Evolutionary conservation across 164 flowering plant species (phyloP).

Genomic region (Vitis cinerea): DNA sequence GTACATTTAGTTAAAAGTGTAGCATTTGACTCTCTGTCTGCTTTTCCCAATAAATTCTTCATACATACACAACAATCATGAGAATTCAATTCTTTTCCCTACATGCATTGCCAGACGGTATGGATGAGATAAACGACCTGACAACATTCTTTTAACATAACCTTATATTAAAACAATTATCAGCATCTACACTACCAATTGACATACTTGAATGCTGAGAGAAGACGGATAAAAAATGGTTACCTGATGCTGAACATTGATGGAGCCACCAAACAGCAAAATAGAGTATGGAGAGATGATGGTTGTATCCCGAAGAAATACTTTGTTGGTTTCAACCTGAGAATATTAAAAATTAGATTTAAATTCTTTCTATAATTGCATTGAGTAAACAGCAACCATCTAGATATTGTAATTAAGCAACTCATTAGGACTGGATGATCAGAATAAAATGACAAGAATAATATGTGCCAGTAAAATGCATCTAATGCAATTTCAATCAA

Average conservation of each 20-base stretch:
- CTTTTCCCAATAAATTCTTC: no score
- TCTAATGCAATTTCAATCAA: no score
- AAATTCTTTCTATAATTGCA: no score
- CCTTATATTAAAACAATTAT: background rate
- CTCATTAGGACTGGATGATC: background rate
- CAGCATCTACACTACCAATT: background rate
- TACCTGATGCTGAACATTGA: conserved; percentile 88
- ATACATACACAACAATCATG: no score
- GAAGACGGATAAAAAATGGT: background rate
- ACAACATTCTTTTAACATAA: no score
- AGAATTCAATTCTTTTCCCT: no score
- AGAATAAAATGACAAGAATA: no score
- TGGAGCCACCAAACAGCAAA: conserved; percentile 85
- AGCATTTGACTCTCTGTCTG: no score
- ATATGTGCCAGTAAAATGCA: no score
- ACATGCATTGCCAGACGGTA: no score
- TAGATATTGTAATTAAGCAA: background rate
- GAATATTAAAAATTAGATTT: conserved; percentile 3
- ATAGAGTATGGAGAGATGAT: conserved; percentile 83
- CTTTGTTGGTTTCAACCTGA: conserved; percentile 86
- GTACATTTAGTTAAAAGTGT: no score
- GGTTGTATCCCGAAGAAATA: conserved; percentile 86
- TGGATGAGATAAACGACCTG: background rate
- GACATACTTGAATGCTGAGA: background rate
- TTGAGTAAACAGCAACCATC: background rate